Percentiles rank a stretch among this genome's conserved stretches.
phyloP scores from a whole-genome alignment of 352 stramenopile species.

The Globisporangium mamillatum region DNA sequence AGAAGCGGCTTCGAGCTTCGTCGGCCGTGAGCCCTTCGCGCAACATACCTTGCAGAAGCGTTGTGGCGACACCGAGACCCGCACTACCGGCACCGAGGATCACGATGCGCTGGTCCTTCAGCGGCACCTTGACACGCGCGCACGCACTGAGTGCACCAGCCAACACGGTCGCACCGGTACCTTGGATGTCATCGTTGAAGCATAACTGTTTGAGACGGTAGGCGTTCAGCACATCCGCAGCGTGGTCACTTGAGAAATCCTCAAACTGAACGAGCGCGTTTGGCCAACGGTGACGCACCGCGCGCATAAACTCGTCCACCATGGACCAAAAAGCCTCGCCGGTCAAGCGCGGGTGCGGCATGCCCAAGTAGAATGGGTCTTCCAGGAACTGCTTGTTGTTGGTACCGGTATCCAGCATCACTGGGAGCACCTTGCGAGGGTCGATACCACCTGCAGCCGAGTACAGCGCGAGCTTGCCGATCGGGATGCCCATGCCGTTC shows the following conservation, averaged over 20 bases:
- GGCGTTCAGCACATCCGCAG: conserved; percentile 90
- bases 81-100: conserved; percentile 94
- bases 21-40: conserved; percentile 68
- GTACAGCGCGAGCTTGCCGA: conserved; percentile 96
- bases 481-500: conserved; percentile 98
- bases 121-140: conserved; percentile 56
- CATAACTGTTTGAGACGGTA: conserved; percentile 94
- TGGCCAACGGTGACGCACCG: conserved; percentile 86
- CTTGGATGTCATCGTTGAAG: conserved; percentile 99
- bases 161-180: conserved; percentile 93
- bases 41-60: conserved; percentile 90
- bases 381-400: conserved; percentile 94
- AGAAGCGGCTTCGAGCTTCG: conserved; percentile 71
- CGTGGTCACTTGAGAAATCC: conserved; percentile 92
- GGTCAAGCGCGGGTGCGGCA: conserved; percentile 87
- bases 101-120: conserved; percentile 94
- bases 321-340: conserved; percentile 94
- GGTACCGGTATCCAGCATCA: conserved; percentile 96
- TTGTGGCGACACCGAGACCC: conserved; percentile 93
- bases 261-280: conserved; percentile 96
- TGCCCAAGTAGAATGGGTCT: conserved; percentile 95
- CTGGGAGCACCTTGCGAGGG: conserved; percentile 91
- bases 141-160: conserved; percentile 86
- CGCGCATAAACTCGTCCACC: conserved; percentile 92
- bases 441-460: conserved; percentile 93